Conservation (phyloP, 1,284 basidiomycete species). For the Pterulicium gracile region DNA sequence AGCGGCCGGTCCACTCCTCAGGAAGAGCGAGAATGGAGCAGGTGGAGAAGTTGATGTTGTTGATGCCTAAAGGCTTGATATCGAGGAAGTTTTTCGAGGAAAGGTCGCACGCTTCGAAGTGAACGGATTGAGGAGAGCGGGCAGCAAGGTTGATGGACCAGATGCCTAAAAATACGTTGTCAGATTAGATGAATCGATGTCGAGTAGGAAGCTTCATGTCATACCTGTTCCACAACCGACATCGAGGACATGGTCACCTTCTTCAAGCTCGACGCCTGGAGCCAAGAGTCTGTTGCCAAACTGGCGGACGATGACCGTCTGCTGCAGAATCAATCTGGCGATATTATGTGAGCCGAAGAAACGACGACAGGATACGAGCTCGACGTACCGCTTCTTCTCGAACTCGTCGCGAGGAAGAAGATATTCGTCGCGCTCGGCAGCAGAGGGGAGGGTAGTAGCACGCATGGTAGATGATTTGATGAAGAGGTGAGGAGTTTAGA, state of each 20-base stretch:
- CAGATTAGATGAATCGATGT: too few species aligned
- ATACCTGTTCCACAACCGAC: background rate
- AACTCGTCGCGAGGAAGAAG: background rate
- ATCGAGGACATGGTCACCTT: background rate
- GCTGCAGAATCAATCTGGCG: background rate
- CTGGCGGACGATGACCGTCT: background rate
- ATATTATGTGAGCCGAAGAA: background rate
- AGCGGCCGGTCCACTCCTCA: background rate
- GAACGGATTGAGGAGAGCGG: background rate
- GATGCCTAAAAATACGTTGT: too few species aligned
- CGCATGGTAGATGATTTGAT: too few species aligned
- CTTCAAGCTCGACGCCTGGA: background rate
- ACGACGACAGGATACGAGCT: too few species aligned
- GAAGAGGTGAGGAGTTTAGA: too few species aligned
- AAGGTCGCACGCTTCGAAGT: background rate
- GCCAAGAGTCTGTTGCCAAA: background rate
- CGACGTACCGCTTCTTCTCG: conserved; percentile 1
- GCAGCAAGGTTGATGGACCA: background rate
- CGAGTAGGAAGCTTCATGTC: too few species aligned
- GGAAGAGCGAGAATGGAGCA: background rate
- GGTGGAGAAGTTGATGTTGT: background rate
- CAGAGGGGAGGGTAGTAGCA: too few species aligned
- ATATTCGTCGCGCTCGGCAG: too few species aligned
- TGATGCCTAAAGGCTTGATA: background rate
- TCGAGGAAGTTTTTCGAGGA: conserved; percentile 1